Conservation (phyloP, 805 yeast species). For the Candida tallmaniae region DNA sequence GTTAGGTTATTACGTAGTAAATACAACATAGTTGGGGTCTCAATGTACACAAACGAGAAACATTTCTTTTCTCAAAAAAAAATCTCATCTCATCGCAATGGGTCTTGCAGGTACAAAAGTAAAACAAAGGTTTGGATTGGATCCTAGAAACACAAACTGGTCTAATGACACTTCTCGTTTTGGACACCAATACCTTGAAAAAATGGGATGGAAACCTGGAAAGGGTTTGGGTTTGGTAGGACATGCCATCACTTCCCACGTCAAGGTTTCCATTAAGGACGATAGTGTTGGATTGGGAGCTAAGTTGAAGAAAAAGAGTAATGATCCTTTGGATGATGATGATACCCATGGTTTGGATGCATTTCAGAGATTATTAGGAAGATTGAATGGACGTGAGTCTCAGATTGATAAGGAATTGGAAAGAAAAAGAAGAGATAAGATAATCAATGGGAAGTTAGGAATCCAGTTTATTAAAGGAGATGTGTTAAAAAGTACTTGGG, state of each 20-base stretch:
- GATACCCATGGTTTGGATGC: conserved; percentile 90
- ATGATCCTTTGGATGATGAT: conserved; percentile 70
- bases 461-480: conserved; percentile 85
- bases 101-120: conserved; percentile 78
- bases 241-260: conserved; percentile 72
- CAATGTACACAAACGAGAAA: background rate
- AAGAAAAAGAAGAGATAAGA: conserved; percentile 59
- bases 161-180: conserved; percentile 78
- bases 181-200: conserved; percentile 81
- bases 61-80: background rate
- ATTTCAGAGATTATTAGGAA: conserved; percentile 84
- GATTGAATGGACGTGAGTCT: conserved; percentile 82
- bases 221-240: conserved; percentile 71
- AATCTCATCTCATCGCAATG: conserved; percentile 38
- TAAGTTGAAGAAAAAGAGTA: conserved; percentile 54
- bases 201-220: conserved; percentile 92
- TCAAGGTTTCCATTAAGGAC: conserved; percentile 75
- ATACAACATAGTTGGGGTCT: too few species aligned
- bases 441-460: conserved; percentile 85
- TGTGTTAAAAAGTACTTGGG: conserved; percentile 79
- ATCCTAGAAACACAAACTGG: conserved; percentile 95
- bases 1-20: too few species aligned
- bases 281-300: conserved; percentile 91
- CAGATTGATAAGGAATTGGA: conserved; percentile 62
- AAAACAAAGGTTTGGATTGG: conserved; percentile 83